phyloP scores from a whole-genome alignment of 2,329 filamentous ascomycete species.

The Hypoxylon sp. region DNA sequence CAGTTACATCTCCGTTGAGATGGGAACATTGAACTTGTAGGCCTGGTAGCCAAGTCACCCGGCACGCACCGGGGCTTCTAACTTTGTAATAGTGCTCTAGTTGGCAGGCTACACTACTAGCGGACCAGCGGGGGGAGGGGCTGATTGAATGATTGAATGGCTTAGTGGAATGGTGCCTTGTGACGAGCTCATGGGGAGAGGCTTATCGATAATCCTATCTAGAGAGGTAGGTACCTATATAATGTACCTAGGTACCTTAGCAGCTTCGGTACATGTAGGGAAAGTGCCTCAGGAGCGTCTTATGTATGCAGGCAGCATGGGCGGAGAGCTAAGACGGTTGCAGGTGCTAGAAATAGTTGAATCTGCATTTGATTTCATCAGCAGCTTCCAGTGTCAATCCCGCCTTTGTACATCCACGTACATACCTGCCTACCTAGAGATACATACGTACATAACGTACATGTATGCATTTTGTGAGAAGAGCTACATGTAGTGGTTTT shows the following conservation, averaged over 20 bases:
- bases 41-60: slow-evolving; percentile 37
- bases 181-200: slow-evolving; percentile 36
- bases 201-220: slow-evolving; percentile 31
- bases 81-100: slow-evolving; percentile 11
- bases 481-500: too few relatives aligned
- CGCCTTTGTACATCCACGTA: background rate
- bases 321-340: background rate
- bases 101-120: slow-evolving; percentile 9
- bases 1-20: background rate
- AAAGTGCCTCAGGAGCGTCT: too few relatives aligned
- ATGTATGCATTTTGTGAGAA: background rate
- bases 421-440: too few relatives aligned
- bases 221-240: background rate
- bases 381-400: background rate
- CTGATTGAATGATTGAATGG: slow-evolving; percentile 8
- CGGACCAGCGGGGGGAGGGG: slow-evolving; percentile 30
- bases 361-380: background rate
- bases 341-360: background rate
- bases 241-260: background rate
- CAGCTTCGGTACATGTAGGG: too few relatives aligned
- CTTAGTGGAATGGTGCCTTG: slow-evolving; percentile 30
- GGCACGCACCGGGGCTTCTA: slow-evolving; percentile 29
- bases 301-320: background rate
- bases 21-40: slow-evolving; percentile 17
- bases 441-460: too few relatives aligned